Base-by-base conservation (phyloP, 108 stramenopile species). In the Nitzschia sp. region DNA sequence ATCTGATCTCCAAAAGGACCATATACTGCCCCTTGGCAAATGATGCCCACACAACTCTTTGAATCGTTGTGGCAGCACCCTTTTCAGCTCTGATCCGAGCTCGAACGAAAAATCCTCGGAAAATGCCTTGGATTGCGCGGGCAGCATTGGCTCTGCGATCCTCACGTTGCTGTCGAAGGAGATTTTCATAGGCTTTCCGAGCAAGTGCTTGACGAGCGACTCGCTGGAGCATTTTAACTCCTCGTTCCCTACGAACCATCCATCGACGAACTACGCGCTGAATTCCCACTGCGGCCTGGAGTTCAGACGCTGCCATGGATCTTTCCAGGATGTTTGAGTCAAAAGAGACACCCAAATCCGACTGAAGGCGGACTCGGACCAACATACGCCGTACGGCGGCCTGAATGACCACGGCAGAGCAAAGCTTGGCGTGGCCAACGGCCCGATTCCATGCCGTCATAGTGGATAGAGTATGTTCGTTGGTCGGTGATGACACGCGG, bases 381-480 rank as follows among this genome's bases (percentile, higher is more conserved):
- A 66, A 32, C 55, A 66, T 53, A 31, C 73, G 49, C 27, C 73
- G 21, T 5, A 59, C 46, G 36, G 58, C 59, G 5, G 56, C 25
- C 33, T 76, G 75, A 31, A 76, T 63, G 8, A 63, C 61, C 47
- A 76, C 48, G 25, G 61, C 34, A 19, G 75, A 9, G 46, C 29
- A 25, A 24, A 55, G 13, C 18, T 27, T 30, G 1, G 59, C 60
- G 30, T 27, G 54, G 9, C 28, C 27, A 3, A 69, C 30, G 26
- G 61, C 60, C 27, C 62, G 18, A 3, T 59, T 29, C 67, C 75
- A 76, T 35, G 67, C 32, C 0, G 66, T 32, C 13, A 47, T n/a
- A 11, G 67, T 64, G 21, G 66, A 34, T 33, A 32, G 27, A 9
- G 58, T 24, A 3, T 8, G 11, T 2, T 0, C 11, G 32, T 53